phyloP scores from a whole-genome alignment of 2,329 filamentous ascomycete species.

The Colletotrichum tropicicola region DNA sequence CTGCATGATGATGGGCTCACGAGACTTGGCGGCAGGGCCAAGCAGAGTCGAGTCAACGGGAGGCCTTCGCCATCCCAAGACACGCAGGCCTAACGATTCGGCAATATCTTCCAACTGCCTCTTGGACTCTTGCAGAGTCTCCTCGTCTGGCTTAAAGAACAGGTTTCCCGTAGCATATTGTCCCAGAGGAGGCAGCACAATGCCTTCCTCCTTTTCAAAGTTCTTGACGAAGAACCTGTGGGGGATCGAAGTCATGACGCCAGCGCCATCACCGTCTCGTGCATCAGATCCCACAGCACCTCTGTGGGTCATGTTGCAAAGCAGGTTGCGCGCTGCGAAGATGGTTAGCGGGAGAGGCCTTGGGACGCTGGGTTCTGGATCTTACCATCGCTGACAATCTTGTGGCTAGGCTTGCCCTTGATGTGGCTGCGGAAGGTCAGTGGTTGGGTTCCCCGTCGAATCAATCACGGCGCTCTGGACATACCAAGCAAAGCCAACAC shows the following conservation, averaged over 20 bases:
- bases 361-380: constrained; percentile 42
- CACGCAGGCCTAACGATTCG: constrained; percentile 84
- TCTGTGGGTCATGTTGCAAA: constrained; percentile 99
- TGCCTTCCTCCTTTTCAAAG: constrained; percentile 89
- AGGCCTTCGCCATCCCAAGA: constrained; percentile 95
- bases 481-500: constrained; percentile 98
- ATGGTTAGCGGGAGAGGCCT: neutral
- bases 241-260: constrained; percentile 99
- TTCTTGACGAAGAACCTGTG: constrained; percentile 99
- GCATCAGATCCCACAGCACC: constrained; percentile 98
- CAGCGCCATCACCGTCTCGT: constrained; percentile 96
- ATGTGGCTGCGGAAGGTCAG: constrained; percentile 75
- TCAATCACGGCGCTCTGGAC: constrained; percentile 37
- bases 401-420: constrained; percentile 96
- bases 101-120: constrained; percentile 94
- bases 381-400: constrained; percentile 97
- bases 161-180: constrained; percentile 98
- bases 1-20: constrained; percentile 94
- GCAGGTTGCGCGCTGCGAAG: constrained; percentile 81
- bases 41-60: constrained; percentile 93
- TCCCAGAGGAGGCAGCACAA: constrained; percentile 85
- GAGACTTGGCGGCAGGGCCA: constrained; percentile 89
- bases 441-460: neutral
- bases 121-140: constrained; percentile 90
- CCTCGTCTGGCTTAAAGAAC: constrained; percentile 97